These are phyloP conservation scores for Quercus alba DNA, from an alignment of 306 rosid genomes.

Conservation along the genomic window DNA sequence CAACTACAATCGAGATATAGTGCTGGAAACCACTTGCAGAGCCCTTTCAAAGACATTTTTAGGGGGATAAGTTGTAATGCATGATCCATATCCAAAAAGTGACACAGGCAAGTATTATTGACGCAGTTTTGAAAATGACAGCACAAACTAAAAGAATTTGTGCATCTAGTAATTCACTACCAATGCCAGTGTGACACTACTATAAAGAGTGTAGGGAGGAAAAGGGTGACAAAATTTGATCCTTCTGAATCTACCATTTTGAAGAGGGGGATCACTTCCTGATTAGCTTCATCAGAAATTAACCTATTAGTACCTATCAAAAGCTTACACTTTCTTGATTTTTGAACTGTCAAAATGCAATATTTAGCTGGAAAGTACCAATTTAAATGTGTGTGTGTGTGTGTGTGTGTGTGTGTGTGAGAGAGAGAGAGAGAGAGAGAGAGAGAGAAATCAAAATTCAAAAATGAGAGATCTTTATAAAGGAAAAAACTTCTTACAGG, in stretches of 20 bases:
- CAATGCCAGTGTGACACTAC: background rate
- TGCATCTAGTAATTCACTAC: background rate
- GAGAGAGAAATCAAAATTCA: background rate
- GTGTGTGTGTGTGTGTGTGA: no score
- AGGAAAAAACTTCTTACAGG: constrained; percentile 55
- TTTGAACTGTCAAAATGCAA: background rate
- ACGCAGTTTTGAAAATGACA: background rate
- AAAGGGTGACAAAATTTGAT: background rate
- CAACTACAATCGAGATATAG: background rate
- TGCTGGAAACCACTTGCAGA: background rate
- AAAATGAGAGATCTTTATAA: background rate
- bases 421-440: background rate
- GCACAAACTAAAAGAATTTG: background rate
- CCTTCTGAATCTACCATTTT: background rate
- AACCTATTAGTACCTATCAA: background rate
- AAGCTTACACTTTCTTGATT: background rate
- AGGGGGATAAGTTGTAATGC: background rate
- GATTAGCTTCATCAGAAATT: background rate
- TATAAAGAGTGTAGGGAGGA: background rate
- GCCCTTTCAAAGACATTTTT: no score
- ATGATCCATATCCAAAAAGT: background rate
- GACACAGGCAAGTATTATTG: background rate
- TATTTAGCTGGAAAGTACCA: background rate
- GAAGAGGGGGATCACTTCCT: background rate
- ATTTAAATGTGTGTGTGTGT: background rate